Percentiles rank a stretch among this genome's conserved stretches.
Conservation (phyloP, 2,329 filamentous ascomycete genomes). For the Claviceps arundinis region DNA sequence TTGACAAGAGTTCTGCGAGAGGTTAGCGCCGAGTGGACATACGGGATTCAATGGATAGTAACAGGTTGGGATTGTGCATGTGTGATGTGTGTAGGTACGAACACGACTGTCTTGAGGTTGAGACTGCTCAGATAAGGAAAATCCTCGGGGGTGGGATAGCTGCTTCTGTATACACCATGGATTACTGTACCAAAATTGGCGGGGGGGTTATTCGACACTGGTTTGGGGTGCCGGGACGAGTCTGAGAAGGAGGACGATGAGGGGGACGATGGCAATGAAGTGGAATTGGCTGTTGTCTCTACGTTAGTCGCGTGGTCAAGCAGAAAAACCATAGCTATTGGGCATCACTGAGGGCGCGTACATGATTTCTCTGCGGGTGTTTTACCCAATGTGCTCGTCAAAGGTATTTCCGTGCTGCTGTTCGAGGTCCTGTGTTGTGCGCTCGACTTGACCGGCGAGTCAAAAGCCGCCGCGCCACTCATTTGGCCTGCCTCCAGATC, state of each 20-base stretch:
- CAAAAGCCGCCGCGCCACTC: conserved; percentile 6
- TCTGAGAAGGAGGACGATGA: conserved; percentile 2
- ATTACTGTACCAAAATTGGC: conserved; percentile 66
- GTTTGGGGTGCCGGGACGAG: conserved; percentile 9
- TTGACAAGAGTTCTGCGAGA: conserved; percentile 44
- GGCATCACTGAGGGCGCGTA: background rate
- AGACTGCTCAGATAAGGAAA: conserved; percentile 56
- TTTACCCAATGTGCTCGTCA: background rate
- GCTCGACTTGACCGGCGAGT: conserved; percentile 5
- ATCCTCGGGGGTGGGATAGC: conserved; percentile 61
- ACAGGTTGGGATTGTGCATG: too few species aligned
- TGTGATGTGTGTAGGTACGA: conserved; percentile 19
- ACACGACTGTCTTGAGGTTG: conserved; percentile 69
- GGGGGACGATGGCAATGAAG: background rate
- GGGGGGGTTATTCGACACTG: conserved; percentile 28
- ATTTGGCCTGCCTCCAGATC: conserved; percentile 15
- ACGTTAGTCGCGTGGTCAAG: background rate
- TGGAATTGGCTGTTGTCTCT: background rate
- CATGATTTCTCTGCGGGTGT: conserved; percentile 1
- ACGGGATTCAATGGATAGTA: too few species aligned
- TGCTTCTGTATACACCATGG: conserved; percentile 66
- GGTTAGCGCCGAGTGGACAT: conserved; percentile 7
- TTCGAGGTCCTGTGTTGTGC: background rate
- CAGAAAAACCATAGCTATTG: background rate
- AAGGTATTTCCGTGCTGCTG: conserved; percentile 10